Percentiles rank a stretch among this genome's conserved stretches.
Conservation (phyloP, 2,329 filamentous ascomycete genomes). For the Fusarium nelsonii region DNA sequence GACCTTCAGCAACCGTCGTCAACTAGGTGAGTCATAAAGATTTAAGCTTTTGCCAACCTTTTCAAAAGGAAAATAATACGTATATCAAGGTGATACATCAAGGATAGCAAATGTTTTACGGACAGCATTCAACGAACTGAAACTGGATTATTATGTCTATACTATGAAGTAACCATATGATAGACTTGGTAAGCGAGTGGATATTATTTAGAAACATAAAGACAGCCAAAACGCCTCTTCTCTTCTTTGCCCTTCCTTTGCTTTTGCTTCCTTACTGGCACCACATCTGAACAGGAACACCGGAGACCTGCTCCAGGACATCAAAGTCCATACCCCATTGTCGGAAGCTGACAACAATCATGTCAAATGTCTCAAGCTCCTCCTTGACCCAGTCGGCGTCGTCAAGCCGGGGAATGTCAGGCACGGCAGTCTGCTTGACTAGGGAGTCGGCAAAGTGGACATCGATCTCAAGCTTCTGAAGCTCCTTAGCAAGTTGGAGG, state of each 20-base stretch:
- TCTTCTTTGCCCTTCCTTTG: neutral
- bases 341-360: conserved; percentile 34
- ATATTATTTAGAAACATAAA: neutral
- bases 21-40: too few relatives aligned
- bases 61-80: too few relatives aligned
- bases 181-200: neutral
- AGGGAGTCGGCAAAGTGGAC: conserved; percentile 39
- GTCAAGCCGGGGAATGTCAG: conserved; percentile 24
- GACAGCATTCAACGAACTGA: neutral
- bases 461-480: conserved; percentile 30
- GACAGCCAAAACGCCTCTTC: neutral
- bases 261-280: conserved; percentile 7
- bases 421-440: conserved; percentile 33
- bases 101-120: fast-evolving
- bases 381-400: conserved; percentile 36
- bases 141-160: neutral
- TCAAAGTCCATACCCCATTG: conserved; percentile 38
- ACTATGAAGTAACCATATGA: neutral
- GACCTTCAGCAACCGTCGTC: too few relatives aligned
- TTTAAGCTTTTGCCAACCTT: too few relatives aligned
- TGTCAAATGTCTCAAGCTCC: conserved; percentile 35
- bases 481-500: conserved; percentile 27
- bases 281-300: conserved; percentile 34
- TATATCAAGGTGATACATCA: too few relatives aligned
- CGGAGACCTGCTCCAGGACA: conserved; percentile 12